Conservation (phyloP, 352 stramenopile genomes). For the Phytopythium boreale region DNA sequence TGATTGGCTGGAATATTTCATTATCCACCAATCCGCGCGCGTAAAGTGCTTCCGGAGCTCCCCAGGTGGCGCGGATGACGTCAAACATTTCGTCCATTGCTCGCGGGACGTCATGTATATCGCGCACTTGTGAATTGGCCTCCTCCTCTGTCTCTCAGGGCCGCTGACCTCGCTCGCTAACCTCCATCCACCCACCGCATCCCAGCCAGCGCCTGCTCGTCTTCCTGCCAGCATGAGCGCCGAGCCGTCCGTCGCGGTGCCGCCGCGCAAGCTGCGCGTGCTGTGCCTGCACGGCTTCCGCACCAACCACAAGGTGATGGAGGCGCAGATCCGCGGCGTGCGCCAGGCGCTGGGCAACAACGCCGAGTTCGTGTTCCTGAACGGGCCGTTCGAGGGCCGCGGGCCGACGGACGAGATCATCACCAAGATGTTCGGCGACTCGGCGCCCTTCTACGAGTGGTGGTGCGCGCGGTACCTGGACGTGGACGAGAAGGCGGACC, state of each 20-base stretch:
- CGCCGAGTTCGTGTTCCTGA: conserved; percentile 70
- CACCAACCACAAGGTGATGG: conserved; percentile 72
- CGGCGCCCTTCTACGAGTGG: conserved; percentile 80
- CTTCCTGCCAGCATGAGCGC: not conserved
- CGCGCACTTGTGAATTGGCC: conserved; percentile 4
- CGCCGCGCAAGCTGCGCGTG: conserved; percentile 46
- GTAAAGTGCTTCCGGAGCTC: not conserved
- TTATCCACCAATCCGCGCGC: not conserved
- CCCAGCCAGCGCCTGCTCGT: not conserved
- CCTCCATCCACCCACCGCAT: not conserved
- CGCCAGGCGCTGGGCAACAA: conserved; percentile 51
- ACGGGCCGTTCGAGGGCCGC: conserved; percentile 49
- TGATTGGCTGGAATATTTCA: not conserved
- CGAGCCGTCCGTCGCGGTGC: not conserved
- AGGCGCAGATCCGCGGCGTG: conserved; percentile 56
- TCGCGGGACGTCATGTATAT: not conserved
- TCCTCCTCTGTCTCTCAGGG: not conserved
- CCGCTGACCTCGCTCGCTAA: not conserved
- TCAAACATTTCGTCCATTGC: conserved; percentile 4
- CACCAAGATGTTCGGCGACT: conserved; percentile 44
- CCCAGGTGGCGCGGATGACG: not conserved
- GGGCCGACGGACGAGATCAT: conserved; percentile 59
- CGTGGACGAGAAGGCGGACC: conserved; percentile 36
- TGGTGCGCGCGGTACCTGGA: conserved; percentile 41
- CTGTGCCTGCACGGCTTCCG: conserved; percentile 75